Conservation (phyloP, 352 stramenopile genomes). For the Phytophthora brassicae region DNA sequence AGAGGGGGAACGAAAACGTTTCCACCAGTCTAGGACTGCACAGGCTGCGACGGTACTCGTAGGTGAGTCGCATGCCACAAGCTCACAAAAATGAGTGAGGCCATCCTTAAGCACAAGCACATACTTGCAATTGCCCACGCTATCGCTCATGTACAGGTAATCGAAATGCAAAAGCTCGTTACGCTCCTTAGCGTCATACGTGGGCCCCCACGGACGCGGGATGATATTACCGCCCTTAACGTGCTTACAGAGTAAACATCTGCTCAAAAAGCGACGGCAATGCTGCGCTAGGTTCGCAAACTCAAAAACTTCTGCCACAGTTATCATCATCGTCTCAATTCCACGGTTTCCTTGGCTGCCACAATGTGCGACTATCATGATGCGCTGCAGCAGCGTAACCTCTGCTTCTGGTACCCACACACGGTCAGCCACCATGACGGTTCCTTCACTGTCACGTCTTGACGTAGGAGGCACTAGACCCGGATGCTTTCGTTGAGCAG, state of each 20-base stretch:
- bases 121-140: not conserved
- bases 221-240: too few relatives aligned
- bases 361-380: not conserved
- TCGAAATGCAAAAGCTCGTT: conserved; percentile 15
- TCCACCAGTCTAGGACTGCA: conserved; percentile 18
- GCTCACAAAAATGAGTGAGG: not conserved
- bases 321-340: not conserved
- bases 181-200: too few relatives aligned
- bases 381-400: not conserved
- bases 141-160: conserved; percentile 3
- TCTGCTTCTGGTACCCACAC: not conserved
- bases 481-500: not conserved
- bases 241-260: too few relatives aligned
- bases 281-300: too few relatives aligned
- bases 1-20: too few relatives aligned
- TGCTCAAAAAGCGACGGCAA: too few relatives aligned
- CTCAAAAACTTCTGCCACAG: too few relatives aligned
- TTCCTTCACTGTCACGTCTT: too few relatives aligned
- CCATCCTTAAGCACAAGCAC: not conserved
- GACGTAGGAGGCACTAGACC: too few relatives aligned
- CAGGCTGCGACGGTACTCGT: not conserved
- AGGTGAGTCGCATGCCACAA: not conserved
- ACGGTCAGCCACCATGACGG: too few relatives aligned
- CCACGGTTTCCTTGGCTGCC: not conserved
- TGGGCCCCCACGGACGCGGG: too few relatives aligned